Percentiles rank a stretch among this genome's conserved stretches.
These are phyloP conservation scores for Serendipita vermifera DNA, from an alignment of 768 basidiomycete genomes.

Conservation along the genomic window DNA sequence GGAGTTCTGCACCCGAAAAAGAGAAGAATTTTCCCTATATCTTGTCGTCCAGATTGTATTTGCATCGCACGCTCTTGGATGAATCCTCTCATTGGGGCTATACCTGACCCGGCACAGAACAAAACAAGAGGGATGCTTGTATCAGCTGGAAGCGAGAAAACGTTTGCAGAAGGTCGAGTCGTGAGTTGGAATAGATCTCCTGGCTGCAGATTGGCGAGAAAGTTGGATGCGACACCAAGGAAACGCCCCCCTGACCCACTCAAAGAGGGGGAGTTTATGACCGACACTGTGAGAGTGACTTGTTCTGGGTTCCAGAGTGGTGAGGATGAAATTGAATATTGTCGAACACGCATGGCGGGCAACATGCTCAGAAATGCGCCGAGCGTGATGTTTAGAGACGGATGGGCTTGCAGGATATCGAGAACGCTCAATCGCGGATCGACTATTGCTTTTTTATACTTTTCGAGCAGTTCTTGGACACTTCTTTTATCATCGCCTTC, in stretches of 20 bases:
- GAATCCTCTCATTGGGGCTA: slow-evolving; percentile 40
- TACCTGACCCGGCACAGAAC: slow-evolving; percentile 35
- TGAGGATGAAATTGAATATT: slow-evolving; percentile 40
- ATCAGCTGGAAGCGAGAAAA: slow-evolving; percentile 35
- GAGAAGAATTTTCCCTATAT: slow-evolving; percentile 29
- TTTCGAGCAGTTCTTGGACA: slow-evolving; percentile 2
- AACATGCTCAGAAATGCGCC: slow-evolving; percentile 31
- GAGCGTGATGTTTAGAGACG: slow-evolving; percentile 28
- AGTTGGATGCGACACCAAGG: slow-evolving; percentile 36
- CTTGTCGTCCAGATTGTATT: slow-evolving; percentile 28
- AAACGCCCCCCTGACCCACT: slow-evolving; percentile 26
- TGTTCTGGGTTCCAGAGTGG: slow-evolving; percentile 32
- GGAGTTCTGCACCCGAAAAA: slow-evolving; percentile 38
- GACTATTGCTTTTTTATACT: slow-evolving; percentile 27
- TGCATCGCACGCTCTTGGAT: slow-evolving; percentile 38
- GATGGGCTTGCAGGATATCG: slow-evolving; percentile 30
- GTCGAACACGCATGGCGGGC: slow-evolving; percentile 36
- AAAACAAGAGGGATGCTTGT: slow-evolving; percentile 30
- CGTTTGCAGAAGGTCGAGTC: slow-evolving; percentile 24
- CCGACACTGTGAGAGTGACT: slow-evolving; percentile 34
- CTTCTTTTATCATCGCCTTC: slow-evolving; percentile 16
- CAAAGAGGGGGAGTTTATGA: slow-evolving; percentile 29
- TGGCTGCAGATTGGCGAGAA: slow-evolving; percentile 29
- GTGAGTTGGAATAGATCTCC: slow-evolving; percentile 33
- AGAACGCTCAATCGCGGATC: slow-evolving; percentile 30